Percentiles rank a stretch among this genome's conserved stretches.
Evolutionary conservation across 2,329 filamentous ascomycete species (phyloP).

Genomic region (Penicillium fuscoglaucum): DNA sequence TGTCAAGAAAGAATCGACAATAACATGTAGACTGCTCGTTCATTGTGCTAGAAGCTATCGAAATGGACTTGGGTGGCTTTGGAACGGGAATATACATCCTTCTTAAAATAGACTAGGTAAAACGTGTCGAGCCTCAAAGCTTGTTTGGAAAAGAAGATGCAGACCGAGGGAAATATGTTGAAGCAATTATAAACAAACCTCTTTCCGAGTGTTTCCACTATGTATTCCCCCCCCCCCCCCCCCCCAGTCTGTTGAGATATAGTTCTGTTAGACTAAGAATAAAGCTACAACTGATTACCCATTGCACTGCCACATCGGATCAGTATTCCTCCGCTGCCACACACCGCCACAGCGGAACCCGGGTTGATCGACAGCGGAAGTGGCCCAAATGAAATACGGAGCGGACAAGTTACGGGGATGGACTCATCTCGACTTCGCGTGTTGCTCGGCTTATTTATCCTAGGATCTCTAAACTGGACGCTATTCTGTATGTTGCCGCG

Average conservation of each 20-base stretch:
- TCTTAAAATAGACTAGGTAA: neutral
- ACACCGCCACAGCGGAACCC: constrained; percentile 25
- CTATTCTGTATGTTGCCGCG: constrained; percentile 1
- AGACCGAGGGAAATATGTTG: neutral
- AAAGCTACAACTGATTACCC: too few species aligned
- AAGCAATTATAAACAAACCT: too few species aligned
- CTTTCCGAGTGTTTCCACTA: neutral
- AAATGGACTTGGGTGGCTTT: neutral
- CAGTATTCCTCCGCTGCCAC: constrained; percentile 30
- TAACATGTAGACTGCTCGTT: too few species aligned
- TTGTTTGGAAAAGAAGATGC: neutral
- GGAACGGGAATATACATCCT: neutral
- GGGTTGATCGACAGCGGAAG: constrained; percentile 34
- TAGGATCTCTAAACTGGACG: neutral
- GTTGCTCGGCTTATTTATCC: constrained; percentile 3
- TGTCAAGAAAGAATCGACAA: too few species aligned
- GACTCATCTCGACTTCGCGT: constrained; percentile 12
- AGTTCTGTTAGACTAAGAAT: neutral
- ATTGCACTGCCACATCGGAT: constrained; percentile 31
- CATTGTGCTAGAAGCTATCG: neutral
- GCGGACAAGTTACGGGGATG: constrained; percentile 16
- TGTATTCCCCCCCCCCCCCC: neutral
- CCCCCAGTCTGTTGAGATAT: neutral
- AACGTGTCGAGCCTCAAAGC: constrained; percentile 4
- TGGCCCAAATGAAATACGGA: constrained; percentile 25